Conservation (phyloP, 768 basidiomycete species). For the Coprinellus aureogranulatus region DNA sequence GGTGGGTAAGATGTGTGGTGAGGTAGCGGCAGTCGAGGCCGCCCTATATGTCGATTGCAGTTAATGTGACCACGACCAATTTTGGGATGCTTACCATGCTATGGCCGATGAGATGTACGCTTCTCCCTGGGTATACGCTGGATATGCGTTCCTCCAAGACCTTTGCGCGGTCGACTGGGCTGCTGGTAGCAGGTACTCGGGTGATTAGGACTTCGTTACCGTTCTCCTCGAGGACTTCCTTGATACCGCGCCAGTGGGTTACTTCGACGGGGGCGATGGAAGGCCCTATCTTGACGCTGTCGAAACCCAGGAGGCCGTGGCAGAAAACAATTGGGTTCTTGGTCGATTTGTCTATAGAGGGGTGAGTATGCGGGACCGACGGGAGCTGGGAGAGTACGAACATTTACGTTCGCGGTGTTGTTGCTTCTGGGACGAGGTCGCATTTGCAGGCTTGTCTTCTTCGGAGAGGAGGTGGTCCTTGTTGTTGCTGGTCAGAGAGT, state of each 20-base stretch:
- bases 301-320: conserved; percentile 90
- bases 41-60: conserved; percentile 45
- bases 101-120: conserved; percentile 89
- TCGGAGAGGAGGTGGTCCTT: conserved; percentile 46
- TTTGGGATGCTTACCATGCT: conserved; percentile 59
- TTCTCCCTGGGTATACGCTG: conserved; percentile 74
- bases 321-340: conserved; percentile 91
- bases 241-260: conserved; percentile 95
- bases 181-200: conserved; percentile 89
- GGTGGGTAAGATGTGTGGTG: conserved; percentile 70
- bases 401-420: conserved; percentile 61
- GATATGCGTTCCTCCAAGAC: conserved; percentile 84
- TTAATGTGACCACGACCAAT: neutral
- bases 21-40: conserved; percentile 93
- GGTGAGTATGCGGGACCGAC: conserved; percentile 6
- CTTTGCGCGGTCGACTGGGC: conserved; percentile 82
- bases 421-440: conserved; percentile 46
- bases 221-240: conserved; percentile 85
- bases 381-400: neutral
- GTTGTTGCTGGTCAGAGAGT: conserved; percentile 25
- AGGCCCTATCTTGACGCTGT: conserved; percentile 76
- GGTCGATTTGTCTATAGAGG: conserved; percentile 63
- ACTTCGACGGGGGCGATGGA: conserved; percentile 81
- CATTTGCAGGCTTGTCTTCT: conserved; percentile 44
- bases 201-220: conserved; percentile 91